Evolutionary conservation across 2,329 filamentous ascomycete genomes (phyloP), one percentile per base, ranked within the genome.

Genomic region (Metarhizium humberi): DNA sequence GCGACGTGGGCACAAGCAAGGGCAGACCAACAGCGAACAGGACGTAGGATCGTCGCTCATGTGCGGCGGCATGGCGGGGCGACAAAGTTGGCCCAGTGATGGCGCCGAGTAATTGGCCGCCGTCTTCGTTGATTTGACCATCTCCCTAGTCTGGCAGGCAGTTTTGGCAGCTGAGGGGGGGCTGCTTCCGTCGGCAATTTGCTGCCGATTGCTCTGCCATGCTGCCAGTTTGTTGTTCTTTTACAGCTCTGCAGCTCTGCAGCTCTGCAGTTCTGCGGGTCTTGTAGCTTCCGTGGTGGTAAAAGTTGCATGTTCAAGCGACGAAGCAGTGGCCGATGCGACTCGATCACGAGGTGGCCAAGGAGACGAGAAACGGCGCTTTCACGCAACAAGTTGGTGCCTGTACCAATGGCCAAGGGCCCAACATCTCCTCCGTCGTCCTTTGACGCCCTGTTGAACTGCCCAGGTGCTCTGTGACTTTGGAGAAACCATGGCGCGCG

Each of bases 101-200:
- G 47, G 32, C 53, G 53, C 56, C 56, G 56, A 57, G 56, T 18
- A 53, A 53, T 53, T 53, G 54, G 50, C 56, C 56, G 53, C 30
- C 49, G 3, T 34, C 29, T 16, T 36, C 18, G 20, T 51, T 25
- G 49, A 40, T 29, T 5, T 36, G 48, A 13, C 4, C 11, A 13
- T 51, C n/a, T 14, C 14, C 34, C n/a, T 45, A 25, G 20, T 48
- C 45, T 48, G 45, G 45, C 42, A 45, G 45, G 18, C 4, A n/a
- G 13, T 48, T 29, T 48, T 20, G 6, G n/a, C 16, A 45, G 16
- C 16, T 6, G 2, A 38, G 13, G 18, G 47, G 16, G 6, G 16
- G 50, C 50, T 20, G 38, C 42, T 50, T 25, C 11, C 38, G 46
- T 55, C 53, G 52, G 50, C 40, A 49, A 34, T 48, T 6, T 55